Evolutionary conservation across 1,139 yeast genomes (phyloP), one percentile per base, ranked within the genome.

Genomic region (Suhomyces bokatorum): DNA sequence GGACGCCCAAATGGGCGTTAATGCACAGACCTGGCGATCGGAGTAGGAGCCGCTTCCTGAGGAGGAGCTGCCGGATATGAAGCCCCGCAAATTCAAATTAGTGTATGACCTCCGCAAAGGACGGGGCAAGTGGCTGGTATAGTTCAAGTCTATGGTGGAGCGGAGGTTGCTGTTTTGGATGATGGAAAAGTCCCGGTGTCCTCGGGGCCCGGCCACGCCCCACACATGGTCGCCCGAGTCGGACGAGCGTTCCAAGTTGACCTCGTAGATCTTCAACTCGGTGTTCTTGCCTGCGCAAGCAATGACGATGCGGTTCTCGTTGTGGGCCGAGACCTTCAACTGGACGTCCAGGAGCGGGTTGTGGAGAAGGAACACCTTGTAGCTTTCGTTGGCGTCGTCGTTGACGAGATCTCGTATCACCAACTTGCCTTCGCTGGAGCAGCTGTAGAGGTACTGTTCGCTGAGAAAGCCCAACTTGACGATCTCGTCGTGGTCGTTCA

Each of bases 271-370:
- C 45, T 70, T 70, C 28, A 77, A 54, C 36, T 73, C 80, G 41
- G 69, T 67, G 44, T 75, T 71, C 49, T 74, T 70, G 3, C 83
- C 82, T 2, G 80, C 80, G 42, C 69, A 60, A 1, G 70, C 71
- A 28, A 69, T 56, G 5, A 49, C 40, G 20, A 59, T 45, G 12
- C 54, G 52, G 32, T 48, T 49, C 7, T 46, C 52, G 28, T 48
- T 51, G 26, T 43, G 52, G 13, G 42, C 40, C 14, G 48, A 38
- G 6, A 42, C 35, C 20, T 42, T 40, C 20, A 45, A 32, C 10
- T 45, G 40, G 30, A 75, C 58, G 32, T 67, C 63, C 14, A 70
- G 61, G 1, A 78, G 62, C 1, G 78, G 77, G 13, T 58, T 64
- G 15, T 63, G 63, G 16, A 75, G 58, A 36, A 58, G 49, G 45